phyloP scores from a whole-genome alignment of 2,329 filamentous ascomycete genomes.

The Cladosporium sp. region DNA sequence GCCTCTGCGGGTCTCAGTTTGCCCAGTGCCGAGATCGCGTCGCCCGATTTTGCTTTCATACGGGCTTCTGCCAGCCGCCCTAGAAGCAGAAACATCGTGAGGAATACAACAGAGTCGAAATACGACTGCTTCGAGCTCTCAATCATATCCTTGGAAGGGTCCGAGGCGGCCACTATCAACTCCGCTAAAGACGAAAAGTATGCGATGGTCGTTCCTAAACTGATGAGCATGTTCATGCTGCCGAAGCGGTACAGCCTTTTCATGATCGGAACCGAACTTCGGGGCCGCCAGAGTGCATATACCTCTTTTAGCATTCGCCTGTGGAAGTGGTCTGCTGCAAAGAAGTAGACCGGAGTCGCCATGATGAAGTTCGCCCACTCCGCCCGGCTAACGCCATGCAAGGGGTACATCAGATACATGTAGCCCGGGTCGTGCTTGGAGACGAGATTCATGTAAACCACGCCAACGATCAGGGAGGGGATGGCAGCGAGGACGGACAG shows the following conservation, averaged over 20 bases:
- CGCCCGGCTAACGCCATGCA: slow-evolving; percentile 53
- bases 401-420: slow-evolving; percentile 52
- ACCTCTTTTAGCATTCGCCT: slow-evolving; percentile 72
- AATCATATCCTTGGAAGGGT: background rate
- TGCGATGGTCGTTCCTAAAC: slow-evolving; percentile 78
- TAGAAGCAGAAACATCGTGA: slow-evolving; percentile 78
- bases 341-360: slow-evolving; percentile 74
- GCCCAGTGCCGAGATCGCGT: slow-evolving; percentile 73
- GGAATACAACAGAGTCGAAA: slow-evolving; percentile 88
- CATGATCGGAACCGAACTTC: slow-evolving; percentile 65
- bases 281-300: slow-evolving; percentile 66
- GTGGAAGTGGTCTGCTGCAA: slow-evolving; percentile 81
- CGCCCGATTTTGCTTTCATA: slow-evolving; percentile 84
- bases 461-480: slow-evolving; percentile 79
- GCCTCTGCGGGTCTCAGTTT: slow-evolving; percentile 74
- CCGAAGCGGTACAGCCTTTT: slow-evolving; percentile 85
- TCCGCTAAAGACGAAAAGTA: slow-evolving; percentile 78
- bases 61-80: slow-evolving; percentile 76
- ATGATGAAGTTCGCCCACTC: slow-evolving; percentile 9
- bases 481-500: slow-evolving; percentile 65
- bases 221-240: slow-evolving; percentile 94
- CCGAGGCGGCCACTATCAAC: slow-evolving; percentile 47
- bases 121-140: slow-evolving; percentile 46
- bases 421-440: slow-evolving; percentile 39
- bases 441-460: slow-evolving; percentile 84